Evolutionary conservation across 805 yeast species (phyloP).

Genomic region (Komagataella kurtzmanii): DNA sequence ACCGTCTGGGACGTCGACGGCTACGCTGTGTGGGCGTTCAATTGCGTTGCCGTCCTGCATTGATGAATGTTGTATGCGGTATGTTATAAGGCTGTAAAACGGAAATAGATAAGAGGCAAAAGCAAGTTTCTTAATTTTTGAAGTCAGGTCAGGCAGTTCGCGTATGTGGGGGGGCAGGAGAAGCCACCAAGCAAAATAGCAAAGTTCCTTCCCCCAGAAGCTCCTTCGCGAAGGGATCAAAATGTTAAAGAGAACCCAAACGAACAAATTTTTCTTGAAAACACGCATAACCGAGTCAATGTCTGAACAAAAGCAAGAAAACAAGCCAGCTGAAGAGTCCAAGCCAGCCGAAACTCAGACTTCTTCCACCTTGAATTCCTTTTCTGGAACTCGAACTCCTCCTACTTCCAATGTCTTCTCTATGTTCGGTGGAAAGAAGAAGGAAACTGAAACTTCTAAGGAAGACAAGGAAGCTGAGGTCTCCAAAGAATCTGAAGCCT

Average conservation of each 20-base stretch:
- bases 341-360: neutral
- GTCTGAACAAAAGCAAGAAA: neutral
- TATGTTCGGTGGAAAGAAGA: constrained; percentile 86
- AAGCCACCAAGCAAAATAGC: no score
- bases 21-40: neutral
- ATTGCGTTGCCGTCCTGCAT: neutral
- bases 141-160: neutral
- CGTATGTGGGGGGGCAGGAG: neutral
- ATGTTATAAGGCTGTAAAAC: neutral
- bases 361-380: constrained; percentile 6
- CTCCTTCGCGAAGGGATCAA: neutral
- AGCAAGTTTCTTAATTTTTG: neutral
- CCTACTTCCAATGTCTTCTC: constrained; percentile 80
- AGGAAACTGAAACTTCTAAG: constrained; percentile 19
- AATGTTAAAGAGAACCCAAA: neutral
- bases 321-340: neutral
- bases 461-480: constrained; percentile 22
- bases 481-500: constrained; percentile 19
- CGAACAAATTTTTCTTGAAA: neutral
- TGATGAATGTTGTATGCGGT: neutral
- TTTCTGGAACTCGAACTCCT: constrained; percentile 28
- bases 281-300: neutral
- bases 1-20: neutral
- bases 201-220: neutral
- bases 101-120: neutral